Base-by-base conservation (phyloP, 2,329 filamentous ascomycete genomes). In the Alternaria novae-zelandiae region DNA sequence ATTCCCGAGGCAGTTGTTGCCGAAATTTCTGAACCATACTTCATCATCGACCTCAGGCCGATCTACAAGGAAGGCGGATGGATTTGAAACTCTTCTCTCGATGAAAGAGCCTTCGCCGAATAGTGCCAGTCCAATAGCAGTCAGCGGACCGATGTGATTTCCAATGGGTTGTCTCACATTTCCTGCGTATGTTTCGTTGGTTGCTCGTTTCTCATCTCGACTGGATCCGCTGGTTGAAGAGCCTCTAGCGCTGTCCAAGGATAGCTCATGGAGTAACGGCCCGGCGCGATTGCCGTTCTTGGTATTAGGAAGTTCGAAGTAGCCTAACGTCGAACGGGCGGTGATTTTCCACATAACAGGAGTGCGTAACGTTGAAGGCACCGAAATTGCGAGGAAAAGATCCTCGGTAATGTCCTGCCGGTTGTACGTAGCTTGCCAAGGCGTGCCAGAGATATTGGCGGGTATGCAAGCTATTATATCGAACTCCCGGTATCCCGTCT, bases 301-400 rank as follows among this genome's bases (percentile, higher is more conserved):
- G 15, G 21, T n/a, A 44, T 21, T 41, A 10, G 32, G 53, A 54
- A 54, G 53, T 36, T 54, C 53, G n/a, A 54, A 54, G 53, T 54
- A 54, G n/a, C 53, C 53, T n/a, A 54, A 44, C 13, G 53, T 43
- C 5, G 53, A 44, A 26, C 21, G 21, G n/a, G 51, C 51, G 12
- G n/a, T 54, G 13, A 44, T 15, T 44, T 6, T 54, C 36, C 36
- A 41, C 36, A 4, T 44, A 54, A n/a, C 6, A 44, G 11, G 49
- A 13, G n/a, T 11, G 8, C 12, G 9, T 28, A 28, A 8, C 28
- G 0, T 15, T 51, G 49, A 13, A 30, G 26, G 28, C 17, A 32
- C n/a, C 28, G 49, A 51, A 43, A 28, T 6, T 21, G 25, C 41
- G 5, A 54, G 53, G 5, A 43, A 54, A 12, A 54, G 36, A 1